Evolutionary conservation across 2,329 filamentous ascomycete genomes (phyloP), one percentile per base, ranked within the genome.

Genomic region (Rhynchosporium agropyri): DNA sequence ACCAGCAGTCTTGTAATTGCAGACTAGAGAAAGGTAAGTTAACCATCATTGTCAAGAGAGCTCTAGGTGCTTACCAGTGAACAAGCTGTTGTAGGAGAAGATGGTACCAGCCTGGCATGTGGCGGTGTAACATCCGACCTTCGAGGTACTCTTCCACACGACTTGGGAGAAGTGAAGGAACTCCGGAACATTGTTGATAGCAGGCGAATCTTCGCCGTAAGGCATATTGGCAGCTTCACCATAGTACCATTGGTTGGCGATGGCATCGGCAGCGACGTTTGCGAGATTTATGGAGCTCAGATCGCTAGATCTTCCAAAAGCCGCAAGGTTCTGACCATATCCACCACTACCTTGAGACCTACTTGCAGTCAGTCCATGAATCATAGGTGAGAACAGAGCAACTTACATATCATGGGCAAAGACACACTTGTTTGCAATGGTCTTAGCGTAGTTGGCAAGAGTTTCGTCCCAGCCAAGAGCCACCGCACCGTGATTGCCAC

Each of bases 291-390:
- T 81, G 65, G 76, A 68, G n/a, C 61, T 70, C 29, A 79, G 75
- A 53, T 79, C 76, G 33, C 76, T 76, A 58, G 57, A 59, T 55
- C 76, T 76, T 54, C 78, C 82, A 74, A 76, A 82, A 69, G 88
- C 87, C 73, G 91, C 94, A 63, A 98, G 88, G 83, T 98, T 99
- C 80, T 99, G 95, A 67, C 95, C 95, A 74, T 95, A 96, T 50
- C 83, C 81, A 61, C 85, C 86, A 57, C 79, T 81, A 66, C 84
- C 84, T 53, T 83, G 79, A 31, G 79, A 75, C 70, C 83, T 86
- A 63, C 48, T 63, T 3, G n/a, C 40, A 63, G 71, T 81, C 65
- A 81, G 77, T 45, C 46, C 29, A n/a, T 8, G 13, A 38, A 48
- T 28, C n/a, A 4, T 12, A 4, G 53, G 20, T 49, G 4, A 9